Conservation (phyloP, 2,329 filamentous ascomycete species). For the Dendryphion nanum region DNA sequence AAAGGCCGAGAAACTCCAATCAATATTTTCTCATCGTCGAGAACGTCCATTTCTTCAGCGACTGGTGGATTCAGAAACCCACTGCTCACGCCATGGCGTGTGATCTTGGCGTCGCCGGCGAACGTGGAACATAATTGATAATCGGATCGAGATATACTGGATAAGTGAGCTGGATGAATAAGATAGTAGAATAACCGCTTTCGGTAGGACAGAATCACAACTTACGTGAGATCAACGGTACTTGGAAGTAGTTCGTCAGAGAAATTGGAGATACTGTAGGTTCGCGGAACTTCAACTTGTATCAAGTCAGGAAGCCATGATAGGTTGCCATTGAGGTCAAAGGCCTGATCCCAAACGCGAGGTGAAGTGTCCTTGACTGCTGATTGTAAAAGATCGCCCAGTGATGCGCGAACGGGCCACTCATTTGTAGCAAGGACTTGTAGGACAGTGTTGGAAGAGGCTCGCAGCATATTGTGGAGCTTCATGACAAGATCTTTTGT, state of each 20-base stretch:
- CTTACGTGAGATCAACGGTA: conserved; percentile 54
- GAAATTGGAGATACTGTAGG: conserved; percentile 44
- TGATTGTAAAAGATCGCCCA: conserved; percentile 23
- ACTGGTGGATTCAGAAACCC: conserved; percentile 55
- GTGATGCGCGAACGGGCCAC: conserved; percentile 22
- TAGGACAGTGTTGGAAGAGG: conserved; percentile 19
- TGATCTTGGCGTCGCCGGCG: conserved; percentile 11
- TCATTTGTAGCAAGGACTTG: conserved; percentile 23
- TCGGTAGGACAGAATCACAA: no score
- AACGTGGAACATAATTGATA: conserved; percentile 46
- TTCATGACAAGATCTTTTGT: conserved; percentile 23
- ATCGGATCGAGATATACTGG: conserved; percentile 53
- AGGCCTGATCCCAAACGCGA: conserved; percentile 25
- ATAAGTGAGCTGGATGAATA: no score
- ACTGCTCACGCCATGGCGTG: conserved; percentile 51
- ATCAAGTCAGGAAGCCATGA: conserved; percentile 20
- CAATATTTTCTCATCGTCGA: conserved; percentile 48
- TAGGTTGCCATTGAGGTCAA: conserved; percentile 16
- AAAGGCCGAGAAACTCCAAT: conserved; percentile 54
- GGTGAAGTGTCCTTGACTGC: conserved; percentile 20
- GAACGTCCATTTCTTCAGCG: conserved; percentile 34
- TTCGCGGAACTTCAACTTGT: conserved; percentile 21
- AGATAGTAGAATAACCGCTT: no score
- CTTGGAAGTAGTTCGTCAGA: conserved; percentile 52
- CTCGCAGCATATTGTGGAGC: conserved; percentile 20